These are phyloP conservation scores for Xylaria sp. DNA, from an alignment of 2,329 filamentous ascomycete species.

Conservation along the genomic window DNA sequence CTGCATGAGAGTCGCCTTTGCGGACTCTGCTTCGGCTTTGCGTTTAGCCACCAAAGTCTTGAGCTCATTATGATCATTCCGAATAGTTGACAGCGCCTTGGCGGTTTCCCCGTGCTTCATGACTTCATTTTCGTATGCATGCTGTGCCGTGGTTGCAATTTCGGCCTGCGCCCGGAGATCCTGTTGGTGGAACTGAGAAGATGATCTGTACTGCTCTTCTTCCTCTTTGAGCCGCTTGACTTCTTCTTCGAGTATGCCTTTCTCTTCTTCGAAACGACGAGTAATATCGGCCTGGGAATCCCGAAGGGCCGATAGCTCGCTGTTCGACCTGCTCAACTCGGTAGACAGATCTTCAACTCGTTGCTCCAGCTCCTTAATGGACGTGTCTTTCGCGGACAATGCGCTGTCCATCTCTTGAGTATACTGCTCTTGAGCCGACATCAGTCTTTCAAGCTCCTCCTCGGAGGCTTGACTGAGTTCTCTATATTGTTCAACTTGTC, in stretches of 20 bases:
- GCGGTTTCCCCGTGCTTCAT: conserved; percentile 96
- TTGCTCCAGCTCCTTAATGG: conserved; percentile 75
- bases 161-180: conserved; percentile 90
- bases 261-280: conserved; percentile 73
- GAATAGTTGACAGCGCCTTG: conserved; percentile 71
- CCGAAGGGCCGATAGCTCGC: conserved; percentile 72
- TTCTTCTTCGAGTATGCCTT: conserved; percentile 70
- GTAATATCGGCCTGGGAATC: conserved; percentile 72
- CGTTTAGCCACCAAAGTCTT: conserved; percentile 71
- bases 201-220: conserved; percentile 70
- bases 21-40: conserved; percentile 78
- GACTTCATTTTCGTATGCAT: conserved; percentile 91
- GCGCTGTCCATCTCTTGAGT: conserved; percentile 76
- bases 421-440: conserved; percentile 77
- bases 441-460: conserved; percentile 75
- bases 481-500: conserved; percentile 82
- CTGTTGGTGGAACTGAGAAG: conserved; percentile 79
- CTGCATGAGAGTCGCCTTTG: conserved; percentile 70
- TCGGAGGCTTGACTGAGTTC: conserved; percentile 81
- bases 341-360: conserved; percentile 76
- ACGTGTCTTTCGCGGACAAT: conserved; percentile 70
- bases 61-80: conserved; percentile 74
- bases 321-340: conserved; percentile 77
- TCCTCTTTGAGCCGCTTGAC: conserved; percentile 78
- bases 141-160: conserved; percentile 86